Conservation (phyloP, 768 basidiomycete genomes). For the Pleurotus tuoliensis region DNA sequence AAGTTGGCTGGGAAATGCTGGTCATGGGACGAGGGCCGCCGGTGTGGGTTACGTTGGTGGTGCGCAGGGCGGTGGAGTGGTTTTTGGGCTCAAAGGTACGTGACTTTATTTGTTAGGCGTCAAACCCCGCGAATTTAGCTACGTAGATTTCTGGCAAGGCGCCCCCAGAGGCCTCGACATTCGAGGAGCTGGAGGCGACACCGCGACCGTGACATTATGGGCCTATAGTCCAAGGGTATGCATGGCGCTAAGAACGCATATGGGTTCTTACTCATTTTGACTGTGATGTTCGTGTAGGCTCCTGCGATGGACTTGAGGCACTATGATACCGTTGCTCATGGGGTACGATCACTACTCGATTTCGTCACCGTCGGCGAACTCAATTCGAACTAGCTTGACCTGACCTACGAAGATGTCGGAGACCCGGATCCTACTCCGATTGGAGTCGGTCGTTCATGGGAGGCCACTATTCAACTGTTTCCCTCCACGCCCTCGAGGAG, state of each 20-base stretch:
- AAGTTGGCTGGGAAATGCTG: constrained; percentile 26
- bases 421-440: constrained; percentile 32
- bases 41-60: constrained; percentile 35
- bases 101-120: neutral
- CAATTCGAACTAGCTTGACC: constrained; percentile 30
- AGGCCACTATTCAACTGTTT: constrained; percentile 30
- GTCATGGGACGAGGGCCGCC: constrained; percentile 29
- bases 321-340: constrained; percentile 34
- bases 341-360: constrained; percentile 17
- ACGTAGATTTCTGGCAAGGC: constrained; percentile 34
- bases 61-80: constrained; percentile 29
- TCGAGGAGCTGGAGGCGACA: constrained; percentile 24
- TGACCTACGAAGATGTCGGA: constrained; percentile 36
- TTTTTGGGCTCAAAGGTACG: constrained; percentile 30
- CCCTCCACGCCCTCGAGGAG: constrained; percentile 26
- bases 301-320: constrained; percentile 33
- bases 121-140: neutral
- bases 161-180: constrained; percentile 32
- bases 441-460: constrained; percentile 34
- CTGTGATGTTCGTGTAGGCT: constrained; percentile 15
- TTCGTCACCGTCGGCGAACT: constrained; percentile 16
- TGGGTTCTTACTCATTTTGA: neutral
- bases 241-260: neutral
- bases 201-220: constrained; percentile 29
- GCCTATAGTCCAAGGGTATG: constrained; percentile 32